Conservation (phyloP, 495 filamentous ascomycete genomes). For the Alectoria sarmentosa region DNA sequence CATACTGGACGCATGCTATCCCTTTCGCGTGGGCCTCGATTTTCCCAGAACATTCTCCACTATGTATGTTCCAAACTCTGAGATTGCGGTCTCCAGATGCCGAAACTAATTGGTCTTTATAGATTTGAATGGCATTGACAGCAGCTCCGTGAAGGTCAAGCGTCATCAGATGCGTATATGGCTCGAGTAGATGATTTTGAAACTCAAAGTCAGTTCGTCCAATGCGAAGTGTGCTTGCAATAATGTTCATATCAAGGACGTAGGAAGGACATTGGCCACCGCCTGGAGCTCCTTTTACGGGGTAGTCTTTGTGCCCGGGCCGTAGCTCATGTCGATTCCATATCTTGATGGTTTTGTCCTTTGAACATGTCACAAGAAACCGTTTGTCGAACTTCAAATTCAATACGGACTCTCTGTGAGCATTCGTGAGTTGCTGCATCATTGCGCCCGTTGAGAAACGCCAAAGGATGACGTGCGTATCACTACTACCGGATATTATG, state of each 20-base stretch:
- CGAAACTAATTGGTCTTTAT: conserved; percentile 80
- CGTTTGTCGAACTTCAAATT: conserved; percentile 89
- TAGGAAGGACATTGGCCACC: conserved; percentile 45
- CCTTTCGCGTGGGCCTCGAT: conserved; percentile 86
- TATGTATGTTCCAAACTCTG: conserved; percentile 88
- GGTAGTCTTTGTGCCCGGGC: conserved; percentile 63
- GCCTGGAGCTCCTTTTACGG: conserved; percentile 33
- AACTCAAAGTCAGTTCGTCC: conserved; percentile 9
- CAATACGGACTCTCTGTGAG: conserved; percentile 87
- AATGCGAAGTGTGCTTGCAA: conserved; percentile 37
- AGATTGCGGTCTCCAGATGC: conserved; percentile 88
- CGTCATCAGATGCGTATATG: conserved; percentile 70
- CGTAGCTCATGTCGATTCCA: conserved; percentile 75
- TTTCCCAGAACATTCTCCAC: conserved; percentile 64
- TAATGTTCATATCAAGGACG: conserved; percentile 42
- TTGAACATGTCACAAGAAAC: conserved; percentile 92
- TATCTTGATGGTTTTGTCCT: conserved; percentile 91
- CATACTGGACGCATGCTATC: conserved; percentile 95
- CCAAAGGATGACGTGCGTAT: conserved; percentile 86
- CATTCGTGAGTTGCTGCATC: conserved; percentile 61
- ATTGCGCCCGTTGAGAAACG: conserved; percentile 81
- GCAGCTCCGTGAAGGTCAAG: conserved; percentile 81
- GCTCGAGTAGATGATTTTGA: conserved; percentile 33
- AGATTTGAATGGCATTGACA: conserved; percentile 93
- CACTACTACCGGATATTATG: conserved; percentile 88